These are phyloP conservation scores for Cryptomeria japonica DNA, from an alignment of 75 land plant species.

Conservation along the genomic window DNA sequence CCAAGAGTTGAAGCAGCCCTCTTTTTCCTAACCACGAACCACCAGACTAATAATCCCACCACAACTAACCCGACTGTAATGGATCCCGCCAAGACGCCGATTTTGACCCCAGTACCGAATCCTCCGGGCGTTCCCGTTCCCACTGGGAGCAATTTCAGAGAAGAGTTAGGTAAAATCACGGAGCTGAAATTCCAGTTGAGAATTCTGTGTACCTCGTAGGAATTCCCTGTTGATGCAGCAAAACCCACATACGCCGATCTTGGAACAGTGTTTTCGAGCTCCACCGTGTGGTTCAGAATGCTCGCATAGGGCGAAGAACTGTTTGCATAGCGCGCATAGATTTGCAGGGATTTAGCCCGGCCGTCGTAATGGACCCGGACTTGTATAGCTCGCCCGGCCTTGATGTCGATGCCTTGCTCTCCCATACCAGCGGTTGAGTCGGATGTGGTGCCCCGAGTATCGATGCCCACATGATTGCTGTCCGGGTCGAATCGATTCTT, in stretches of 20 bases:
- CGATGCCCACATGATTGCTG: too few relatives aligned
- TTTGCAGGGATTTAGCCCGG: slow-evolving; percentile 12
- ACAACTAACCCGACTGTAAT: neutral
- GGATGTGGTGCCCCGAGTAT: slow-evolving; percentile 12
- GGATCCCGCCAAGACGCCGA: neutral
- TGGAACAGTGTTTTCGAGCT: slow-evolving; percentile 17
- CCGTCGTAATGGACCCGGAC: slow-evolving; percentile 35
- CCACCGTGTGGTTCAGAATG: slow-evolving; percentile 18
- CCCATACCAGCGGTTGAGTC: slow-evolving; percentile 8
- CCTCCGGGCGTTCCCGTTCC: neutral
- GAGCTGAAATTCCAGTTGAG: slow-evolving; percentile 32
- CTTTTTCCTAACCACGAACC: neutral
- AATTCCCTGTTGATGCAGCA: slow-evolving; percentile 23
- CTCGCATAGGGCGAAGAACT: neutral
- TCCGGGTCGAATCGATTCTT: too few relatives aligned
- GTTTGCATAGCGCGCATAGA: slow-evolving; percentile 19
- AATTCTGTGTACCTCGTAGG: slow-evolving; percentile 28
- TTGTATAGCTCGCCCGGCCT: slow-evolving; percentile 19
- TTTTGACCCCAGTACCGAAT: neutral
- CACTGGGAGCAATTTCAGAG: neutral
- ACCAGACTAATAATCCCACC: neutral
- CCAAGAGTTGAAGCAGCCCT: too few relatives aligned
- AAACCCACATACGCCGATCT: slow-evolving; percentile 35
- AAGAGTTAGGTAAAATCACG: neutral
- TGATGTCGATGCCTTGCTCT: slow-evolving; percentile 17